Evolutionary conservation across 2,329 filamentous ascomycete genomes (phyloP).

Genomic region (Alternaria solani): DNA sequence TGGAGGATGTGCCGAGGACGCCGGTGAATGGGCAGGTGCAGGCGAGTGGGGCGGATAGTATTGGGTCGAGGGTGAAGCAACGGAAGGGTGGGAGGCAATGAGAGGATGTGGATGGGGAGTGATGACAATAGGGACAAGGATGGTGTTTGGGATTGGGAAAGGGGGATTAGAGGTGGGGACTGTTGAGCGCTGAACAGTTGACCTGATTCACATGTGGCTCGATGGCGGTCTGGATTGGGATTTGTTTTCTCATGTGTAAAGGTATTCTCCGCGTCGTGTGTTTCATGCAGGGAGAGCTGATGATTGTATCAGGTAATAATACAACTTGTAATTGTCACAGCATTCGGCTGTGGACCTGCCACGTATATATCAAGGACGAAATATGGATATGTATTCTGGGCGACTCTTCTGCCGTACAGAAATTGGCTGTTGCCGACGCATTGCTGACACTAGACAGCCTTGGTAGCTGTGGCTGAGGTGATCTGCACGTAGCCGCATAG

Average conservation of each 20-base stretch:
- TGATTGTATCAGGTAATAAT: not conserved
- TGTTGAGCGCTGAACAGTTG: not conserved
- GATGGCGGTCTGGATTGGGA: not conserved
- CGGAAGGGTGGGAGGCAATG: slow-evolving; percentile 23
- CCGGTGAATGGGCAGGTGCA: slow-evolving; percentile 16
- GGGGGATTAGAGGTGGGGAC: not conserved
- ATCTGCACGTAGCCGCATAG: not conserved
- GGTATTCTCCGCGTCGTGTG: not conserved
- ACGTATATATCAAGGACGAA: not conserved
- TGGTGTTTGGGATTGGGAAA: not conserved
- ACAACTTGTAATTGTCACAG: not conserved
- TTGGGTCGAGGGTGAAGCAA: slow-evolving; percentile 30
- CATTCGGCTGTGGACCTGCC: not conserved
- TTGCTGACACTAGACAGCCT: not conserved
- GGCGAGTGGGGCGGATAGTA: slow-evolving; percentile 20
- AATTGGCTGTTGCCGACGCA: not conserved
- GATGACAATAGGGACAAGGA: not conserved
- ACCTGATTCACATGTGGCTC: not conserved
- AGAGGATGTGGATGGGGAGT: not conserved
- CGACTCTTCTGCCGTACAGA: too few species aligned
- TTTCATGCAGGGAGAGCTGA: not conserved
- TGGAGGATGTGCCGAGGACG: slow-evolving; percentile 32
- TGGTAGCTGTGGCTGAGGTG: too few species aligned
- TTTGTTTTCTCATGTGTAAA: not conserved
- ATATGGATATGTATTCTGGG: not conserved